Conservation (phyloP, 1,139 yeast species). For the Yamadazyma oceani region DNA sequence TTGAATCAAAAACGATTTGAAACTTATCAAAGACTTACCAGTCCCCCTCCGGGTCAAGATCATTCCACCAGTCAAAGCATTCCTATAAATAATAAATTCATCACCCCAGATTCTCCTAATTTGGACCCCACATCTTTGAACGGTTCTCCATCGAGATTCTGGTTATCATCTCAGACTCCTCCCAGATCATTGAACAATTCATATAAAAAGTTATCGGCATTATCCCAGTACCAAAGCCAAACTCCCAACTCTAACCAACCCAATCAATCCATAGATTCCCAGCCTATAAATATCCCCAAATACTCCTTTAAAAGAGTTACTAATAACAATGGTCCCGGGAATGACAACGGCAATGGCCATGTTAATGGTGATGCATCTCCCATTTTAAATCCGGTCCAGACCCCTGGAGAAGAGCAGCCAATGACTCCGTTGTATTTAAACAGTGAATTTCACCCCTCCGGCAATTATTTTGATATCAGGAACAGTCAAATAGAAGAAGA, state of each 20-base stretch:
- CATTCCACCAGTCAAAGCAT: constrained; percentile 27
- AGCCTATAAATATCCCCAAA: constrained; percentile 8
- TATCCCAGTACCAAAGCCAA: constrained; percentile 9
- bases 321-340: too few relatives aligned
- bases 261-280: constrained; percentile 2
- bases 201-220: constrained; percentile 20
- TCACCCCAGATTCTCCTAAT: constrained; percentile 52
- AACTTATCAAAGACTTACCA: constrained; percentile 34
- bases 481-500: constrained; percentile 15
- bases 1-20: constrained; percentile 27
- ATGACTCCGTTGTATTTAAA: constrained; percentile 47
- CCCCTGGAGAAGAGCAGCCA: constrained; percentile 46
- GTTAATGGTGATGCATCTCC: constrained; percentile 35
- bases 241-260: too few relatives aligned
- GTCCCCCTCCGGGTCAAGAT: constrained; percentile 23
- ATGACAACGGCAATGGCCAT: too few relatives aligned
- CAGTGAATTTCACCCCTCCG: constrained; percentile 10
- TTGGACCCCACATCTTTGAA: constrained; percentile 53
- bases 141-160: constrained; percentile 57
- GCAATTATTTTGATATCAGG: constrained; percentile 14
- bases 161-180: constrained; percentile 54
- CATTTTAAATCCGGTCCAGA: constrained; percentile 40
- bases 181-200: constrained; percentile 37
- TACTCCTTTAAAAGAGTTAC: neutral
- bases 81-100: constrained; percentile 23